Percentiles rank a stretch among this genome's conserved stretches.
Conservation (phyloP, 371 early-diverging fungal genomes). For the Synchytrium microbalum region DNA sequence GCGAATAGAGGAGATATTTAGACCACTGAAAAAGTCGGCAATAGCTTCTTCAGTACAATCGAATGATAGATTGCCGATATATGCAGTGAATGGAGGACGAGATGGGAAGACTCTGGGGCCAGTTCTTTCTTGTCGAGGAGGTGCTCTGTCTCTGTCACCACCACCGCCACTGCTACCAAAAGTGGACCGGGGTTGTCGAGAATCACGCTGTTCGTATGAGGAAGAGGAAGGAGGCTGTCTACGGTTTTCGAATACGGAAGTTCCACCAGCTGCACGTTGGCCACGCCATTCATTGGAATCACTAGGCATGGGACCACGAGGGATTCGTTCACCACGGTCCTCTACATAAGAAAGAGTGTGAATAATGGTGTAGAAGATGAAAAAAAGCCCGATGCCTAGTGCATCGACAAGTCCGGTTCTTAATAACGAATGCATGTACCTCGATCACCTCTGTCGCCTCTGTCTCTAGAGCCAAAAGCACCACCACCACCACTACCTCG, state of each 20-base stretch:
- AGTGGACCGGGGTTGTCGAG: neutral
- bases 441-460: too few relatives aligned
- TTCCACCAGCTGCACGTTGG: constrained; percentile 15
- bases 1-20: constrained; percentile 47
- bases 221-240: neutral
- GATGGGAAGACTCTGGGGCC: constrained; percentile 49
- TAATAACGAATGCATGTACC: too few relatives aligned
- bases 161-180: constrained; percentile 19
- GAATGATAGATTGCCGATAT: constrained; percentile 82
- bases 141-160: constrained; percentile 28
- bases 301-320: constrained; percentile 6
- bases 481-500: constrained; percentile 11
- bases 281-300: neutral
- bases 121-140: constrained; percentile 19
- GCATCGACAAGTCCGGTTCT: too few relatives aligned
- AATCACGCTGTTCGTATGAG: neutral
- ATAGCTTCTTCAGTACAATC: constrained; percentile 69
- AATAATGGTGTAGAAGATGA: too few relatives aligned
- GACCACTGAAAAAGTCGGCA: constrained; percentile 57
- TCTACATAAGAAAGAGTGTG: too few relatives aligned
- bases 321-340: constrained; percentile 7
- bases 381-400: too few relatives aligned
- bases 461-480: constrained; percentile 16
- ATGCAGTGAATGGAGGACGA: constrained; percentile 78
- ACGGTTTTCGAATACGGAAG: neutral